Evolutionary conservation across 139 green algal species (phyloP), one percentile per base, ranked within the genome.

Genomic region (Chlamydomonas sp.): DNA sequence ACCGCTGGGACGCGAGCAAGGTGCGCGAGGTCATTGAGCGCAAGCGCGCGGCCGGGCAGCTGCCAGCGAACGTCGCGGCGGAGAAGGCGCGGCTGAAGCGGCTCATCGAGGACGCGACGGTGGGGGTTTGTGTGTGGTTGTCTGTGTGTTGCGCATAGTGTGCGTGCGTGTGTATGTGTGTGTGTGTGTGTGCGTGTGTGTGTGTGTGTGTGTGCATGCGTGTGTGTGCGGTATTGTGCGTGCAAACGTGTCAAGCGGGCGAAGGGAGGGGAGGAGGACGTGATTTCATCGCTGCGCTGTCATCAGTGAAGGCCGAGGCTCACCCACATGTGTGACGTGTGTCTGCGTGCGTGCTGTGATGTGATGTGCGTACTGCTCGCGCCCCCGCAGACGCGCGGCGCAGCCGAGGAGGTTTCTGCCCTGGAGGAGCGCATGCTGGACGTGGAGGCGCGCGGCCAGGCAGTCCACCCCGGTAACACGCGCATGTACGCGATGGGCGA

Each of bases 61-160:
- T 62, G 24, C 77, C 72, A 5, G 72, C 76, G 2, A 77, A 79
- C 69, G 13, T 74, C 5, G 64, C 69, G 0, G 67, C 69, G 1
- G 80, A 82, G 73, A 82, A 84, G 70, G 70, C 65, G 47, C 70
- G 76, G 70, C 78, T 91, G 20, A 87, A 33, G 54, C 73, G 64
- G 35, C 75, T 74, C 2, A 66, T 89, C 34, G 71, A 73, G 20
- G 38, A 64, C 33, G 30, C 78, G 35, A 13, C n/a, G 39, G 34
- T 38, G 34, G 30, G 48, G 13, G 34, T 48, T 20, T 28, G 5
- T 10, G 48, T n/a, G 34, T 68, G 26, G 16, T 20, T 65, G 57
- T 65, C 10, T 33, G 26, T 65, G 22, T 65, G 57, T 28, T 57
- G 47, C 22, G 47, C 47, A 57, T 65, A n/a, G n/a, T n/a, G n/a